Evolutionary conservation across 192 early-diverging fungal species (phyloP).

Genomic region (Obelidium mucronatum): DNA sequence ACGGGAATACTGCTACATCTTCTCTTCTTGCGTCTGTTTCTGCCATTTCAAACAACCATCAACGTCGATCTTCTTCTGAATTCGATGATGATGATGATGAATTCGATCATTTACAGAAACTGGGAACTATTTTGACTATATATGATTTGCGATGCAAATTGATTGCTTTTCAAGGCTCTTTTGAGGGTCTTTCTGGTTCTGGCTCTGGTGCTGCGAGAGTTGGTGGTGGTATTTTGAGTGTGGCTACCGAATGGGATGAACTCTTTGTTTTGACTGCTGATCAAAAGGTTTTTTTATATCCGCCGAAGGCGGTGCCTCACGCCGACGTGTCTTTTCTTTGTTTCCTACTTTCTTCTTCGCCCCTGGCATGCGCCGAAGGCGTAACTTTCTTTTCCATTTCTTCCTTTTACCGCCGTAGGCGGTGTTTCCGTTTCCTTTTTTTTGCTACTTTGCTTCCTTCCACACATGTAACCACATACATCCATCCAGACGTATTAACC

Average conservation of each 20-base stretch:
- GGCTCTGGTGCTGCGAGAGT: slow-evolving; percentile 16
- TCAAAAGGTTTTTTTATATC: slow-evolving; percentile 70
- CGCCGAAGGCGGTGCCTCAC: slow-evolving; percentile 1
- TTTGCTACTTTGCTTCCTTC: not conserved
- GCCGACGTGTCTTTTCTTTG: slow-evolving; percentile 1
- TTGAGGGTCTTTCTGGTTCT: slow-evolving; percentile 64
- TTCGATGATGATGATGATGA: not conserved
- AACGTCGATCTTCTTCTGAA: slow-evolving; percentile 4
- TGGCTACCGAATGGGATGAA: slow-evolving; percentile 89
- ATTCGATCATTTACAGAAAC: not conserved
- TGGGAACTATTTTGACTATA: slow-evolving; percentile 69
- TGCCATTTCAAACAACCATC: slow-evolving; percentile 6
- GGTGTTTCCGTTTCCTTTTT: slow-evolving; percentile 29
- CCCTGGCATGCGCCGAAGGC: too few species aligned
- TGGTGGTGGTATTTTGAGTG: slow-evolving; percentile 53
- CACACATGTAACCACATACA: too few species aligned
- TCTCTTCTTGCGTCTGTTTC: slow-evolving; percentile 3
- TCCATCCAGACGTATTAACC: too few species aligned
- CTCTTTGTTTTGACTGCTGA: slow-evolving; percentile 84
- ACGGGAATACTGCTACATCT: not conserved
- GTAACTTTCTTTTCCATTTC: too few species aligned
- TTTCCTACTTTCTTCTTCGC: slow-evolving; percentile 7
- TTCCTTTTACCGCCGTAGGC: too few species aligned
- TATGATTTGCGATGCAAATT: slow-evolving; percentile 94
- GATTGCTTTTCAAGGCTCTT: slow-evolving; percentile 84